Percentiles rank a stretch among this genome's conserved stretches.
Conservation (phyloP, 805 yeast species). For the Metschnikowia shivogae region DNA sequence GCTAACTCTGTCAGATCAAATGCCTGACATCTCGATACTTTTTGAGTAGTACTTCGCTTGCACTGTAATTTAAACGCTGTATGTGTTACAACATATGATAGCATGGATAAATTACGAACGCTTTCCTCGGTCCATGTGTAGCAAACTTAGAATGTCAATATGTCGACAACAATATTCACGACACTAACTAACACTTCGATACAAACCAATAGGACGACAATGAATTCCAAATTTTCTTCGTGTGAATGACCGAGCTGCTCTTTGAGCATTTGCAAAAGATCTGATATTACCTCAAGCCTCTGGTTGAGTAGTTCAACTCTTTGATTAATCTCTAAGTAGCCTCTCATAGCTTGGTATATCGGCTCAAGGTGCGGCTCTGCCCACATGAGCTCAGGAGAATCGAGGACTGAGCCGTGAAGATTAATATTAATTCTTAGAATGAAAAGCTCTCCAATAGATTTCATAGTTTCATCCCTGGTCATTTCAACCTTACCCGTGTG, state of each 20-base stretch:
- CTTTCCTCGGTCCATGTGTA: neutral
- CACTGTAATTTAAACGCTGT: too few species aligned
- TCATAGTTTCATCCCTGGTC: constrained; percentile 94
- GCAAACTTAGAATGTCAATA: constrained; percentile 27
- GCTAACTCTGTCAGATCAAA: neutral
- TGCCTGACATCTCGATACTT: neutral
- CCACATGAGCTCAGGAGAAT: constrained; percentile 98
- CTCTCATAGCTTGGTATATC: constrained; percentile 93
- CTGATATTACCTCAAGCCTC: constrained; percentile 88
- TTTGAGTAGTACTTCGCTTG: neutral
- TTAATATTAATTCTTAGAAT: constrained; percentile 80
- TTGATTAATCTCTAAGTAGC: constrained; percentile 92
- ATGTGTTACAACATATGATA: neutral
- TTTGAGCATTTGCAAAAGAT: constrained; percentile 89
- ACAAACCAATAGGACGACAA: constrained; percentile 85
- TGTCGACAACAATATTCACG: constrained; percentile 67
- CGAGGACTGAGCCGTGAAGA: constrained; percentile 82
- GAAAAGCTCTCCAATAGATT: constrained; percentile 92
- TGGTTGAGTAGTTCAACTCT: constrained; percentile 87
- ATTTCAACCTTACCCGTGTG: constrained; percentile 90
- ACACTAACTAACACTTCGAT: constrained; percentile 89
- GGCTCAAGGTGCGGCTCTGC: constrained; percentile 97
- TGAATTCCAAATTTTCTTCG: constrained; percentile 83
- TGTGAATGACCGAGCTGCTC: constrained; percentile 96
- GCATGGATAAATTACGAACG: neutral